Base-by-base conservation (phyloP, 1,139 yeast species). In the Suhomyces bokatorum region DNA sequence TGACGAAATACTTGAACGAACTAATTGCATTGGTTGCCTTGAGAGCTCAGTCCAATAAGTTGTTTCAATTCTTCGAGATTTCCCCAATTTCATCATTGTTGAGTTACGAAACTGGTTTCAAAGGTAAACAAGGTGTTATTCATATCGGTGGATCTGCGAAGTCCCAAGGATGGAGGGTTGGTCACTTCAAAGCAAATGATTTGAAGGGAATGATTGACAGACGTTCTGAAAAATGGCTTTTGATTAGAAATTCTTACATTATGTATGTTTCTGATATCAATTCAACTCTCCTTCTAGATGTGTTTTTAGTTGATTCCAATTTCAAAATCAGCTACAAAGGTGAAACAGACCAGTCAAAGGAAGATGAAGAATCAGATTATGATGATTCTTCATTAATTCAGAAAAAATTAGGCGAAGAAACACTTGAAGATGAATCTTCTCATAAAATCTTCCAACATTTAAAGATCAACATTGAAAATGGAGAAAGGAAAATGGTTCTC, bases 121-220 rank as follows among this genome's bases (percentile, higher is more conserved):
- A 80, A 46, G 96, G 99, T 2, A 93, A 91, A 57, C 97, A 93
- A 65, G 99, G 99, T 4, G 79, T 81, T 42, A 67, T 93, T 45
- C 81, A 87, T 49, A 78, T 90, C 37, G 81, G 91, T 16, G 85
- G 97, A 0, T 80, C 90, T 1, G 93, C 98, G 0, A 81, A 81
- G 49, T 76, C 90, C 0, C 96, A 88, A 62, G 98, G 98, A 2
- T 93, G 99, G 99, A 76, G 96, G 58, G 97, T 91, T 12, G 88
- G 95, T 6, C 97, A 91, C 60, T 82, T 89, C 66, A 82, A 79
- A 50, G 83, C 89, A 9, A 81, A 82, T 52, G 97, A 89, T 58
- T 71, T 89, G 55, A 81, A 79, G 54, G 89, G 85, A 28, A 89
- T 90, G 96, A 85, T 89, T 44, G 84, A 83, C 54, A 82, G 99